Percentiles rank a stretch among this genome's conserved stretches.
These are phyloP conservation scores for Raffaelea albimanens DNA, from an alignment of 2,329 filamentous ascomycete species.

Conservation along the genomic window DNA sequence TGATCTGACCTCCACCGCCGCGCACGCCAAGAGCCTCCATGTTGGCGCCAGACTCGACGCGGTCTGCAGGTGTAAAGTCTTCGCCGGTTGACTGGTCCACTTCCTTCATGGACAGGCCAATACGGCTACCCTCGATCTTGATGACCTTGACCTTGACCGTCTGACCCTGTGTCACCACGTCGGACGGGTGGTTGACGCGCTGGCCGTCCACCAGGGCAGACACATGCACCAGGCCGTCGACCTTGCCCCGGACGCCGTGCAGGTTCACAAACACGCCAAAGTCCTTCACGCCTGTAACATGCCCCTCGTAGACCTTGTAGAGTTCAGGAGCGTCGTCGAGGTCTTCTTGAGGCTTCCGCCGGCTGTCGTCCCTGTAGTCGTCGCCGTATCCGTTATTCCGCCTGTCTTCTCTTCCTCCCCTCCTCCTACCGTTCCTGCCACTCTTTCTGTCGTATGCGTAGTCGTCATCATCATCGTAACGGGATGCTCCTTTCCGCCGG, in stretches of 20 bases:
- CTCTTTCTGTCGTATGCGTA: constrained; percentile 24
- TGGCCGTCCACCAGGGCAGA: constrained; percentile 78
- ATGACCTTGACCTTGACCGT: constrained; percentile 86
- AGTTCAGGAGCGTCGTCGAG: constrained; percentile 73
- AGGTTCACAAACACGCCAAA: constrained; percentile 94
- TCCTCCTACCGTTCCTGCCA: neutral
- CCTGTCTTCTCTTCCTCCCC: neutral
- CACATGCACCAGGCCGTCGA: constrained; percentile 88
- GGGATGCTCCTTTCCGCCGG: constrained; percentile 23
- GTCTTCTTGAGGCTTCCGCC: constrained; percentile 41
- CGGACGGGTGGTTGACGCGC: constrained; percentile 84
- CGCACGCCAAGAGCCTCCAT: constrained; percentile 65
- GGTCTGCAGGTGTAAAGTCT: constrained; percentile 69
- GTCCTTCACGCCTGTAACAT: constrained; percentile 86
- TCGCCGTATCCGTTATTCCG: constrained; percentile 21
- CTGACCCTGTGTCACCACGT: constrained; percentile 72
- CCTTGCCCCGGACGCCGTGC: constrained; percentile 75
- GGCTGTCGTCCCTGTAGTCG: constrained; percentile 36
- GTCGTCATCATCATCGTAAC: constrained; percentile 13
- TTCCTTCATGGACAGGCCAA: constrained; percentile 94
- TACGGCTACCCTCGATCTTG: constrained; percentile 70
- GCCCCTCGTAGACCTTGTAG: constrained; percentile 82
- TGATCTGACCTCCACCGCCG: constrained; percentile 42
- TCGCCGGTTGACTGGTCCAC: constrained; percentile 83
- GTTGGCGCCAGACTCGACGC: constrained; percentile 84